phyloP scores from a whole-genome alignment of 257 asterid species.

The Nicotiana tabacum region DNA sequence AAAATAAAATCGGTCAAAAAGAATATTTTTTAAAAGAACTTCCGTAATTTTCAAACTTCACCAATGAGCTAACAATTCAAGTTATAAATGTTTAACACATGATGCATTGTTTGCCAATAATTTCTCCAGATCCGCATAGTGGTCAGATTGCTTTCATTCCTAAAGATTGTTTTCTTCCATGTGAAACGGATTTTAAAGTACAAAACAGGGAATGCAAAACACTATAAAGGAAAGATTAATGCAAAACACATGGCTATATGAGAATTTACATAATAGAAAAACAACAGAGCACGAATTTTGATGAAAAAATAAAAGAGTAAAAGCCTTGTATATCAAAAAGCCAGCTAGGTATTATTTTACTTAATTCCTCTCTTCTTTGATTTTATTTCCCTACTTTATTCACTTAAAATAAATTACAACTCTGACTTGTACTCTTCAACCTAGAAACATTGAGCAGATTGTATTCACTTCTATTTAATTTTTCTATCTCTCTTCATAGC shows the following conservation, averaged over 20 bases:
- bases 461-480: neutral
- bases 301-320: neutral
- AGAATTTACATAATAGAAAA: neutral
- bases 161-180: neutral
- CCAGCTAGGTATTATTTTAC: neutral
- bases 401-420: neutral
- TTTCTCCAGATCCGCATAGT: neutral
- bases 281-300: neutral
- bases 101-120: neutral
- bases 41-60: neutral
- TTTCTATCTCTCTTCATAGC: neutral
- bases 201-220: neutral
- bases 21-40: neutral
- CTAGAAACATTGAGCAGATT: neutral
- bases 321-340: neutral
- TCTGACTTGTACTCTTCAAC: neutral
- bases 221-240: neutral
- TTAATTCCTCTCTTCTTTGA: neutral
- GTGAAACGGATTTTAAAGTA: neutral
- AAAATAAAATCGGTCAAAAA: too few species aligned
- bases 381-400: neutral
- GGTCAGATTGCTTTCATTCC: conserved; percentile 6
- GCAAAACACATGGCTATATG: neutral
- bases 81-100: conserved; percentile 6
- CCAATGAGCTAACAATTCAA: neutral